Evolutionary conservation across 2,329 filamentous ascomycete species (phyloP).

Genomic region (Ascomycota sp.): DNA sequence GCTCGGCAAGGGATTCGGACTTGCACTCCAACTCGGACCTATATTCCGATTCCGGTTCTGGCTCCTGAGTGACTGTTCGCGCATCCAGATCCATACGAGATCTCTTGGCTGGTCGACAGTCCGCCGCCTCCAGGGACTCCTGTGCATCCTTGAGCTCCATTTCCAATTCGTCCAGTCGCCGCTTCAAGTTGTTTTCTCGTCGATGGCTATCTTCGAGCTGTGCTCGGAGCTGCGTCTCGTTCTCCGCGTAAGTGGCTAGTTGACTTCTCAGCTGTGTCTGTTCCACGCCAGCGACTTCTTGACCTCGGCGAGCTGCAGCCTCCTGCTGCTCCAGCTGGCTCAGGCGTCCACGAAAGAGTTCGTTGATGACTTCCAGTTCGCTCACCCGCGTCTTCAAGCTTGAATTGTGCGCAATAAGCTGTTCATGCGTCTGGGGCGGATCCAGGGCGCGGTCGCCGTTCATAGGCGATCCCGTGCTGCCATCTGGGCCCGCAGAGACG

Average conservation of each 20-base stretch:
- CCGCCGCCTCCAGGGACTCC: slow-evolving; percentile 2
- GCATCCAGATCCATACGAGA: slow-evolving; percentile 2
- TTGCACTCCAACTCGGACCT: neutral
- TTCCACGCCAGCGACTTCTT: slow-evolving; percentile 31
- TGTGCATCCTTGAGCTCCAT: slow-evolving; percentile 23
- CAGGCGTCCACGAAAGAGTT: slow-evolving; percentile 54
- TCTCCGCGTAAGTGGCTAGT: slow-evolving; percentile 22
- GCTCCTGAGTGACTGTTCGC: neutral
- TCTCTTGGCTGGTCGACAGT: slow-evolving; percentile 4
- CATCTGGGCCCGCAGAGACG: slow-evolving; percentile 20
- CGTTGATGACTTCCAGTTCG: slow-evolving; percentile 87
- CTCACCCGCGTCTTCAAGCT: slow-evolving; percentile 85
- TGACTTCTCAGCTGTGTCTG: slow-evolving; percentile 34
- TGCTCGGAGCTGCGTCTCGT: slow-evolving; percentile 25
- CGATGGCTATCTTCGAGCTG: slow-evolving; percentile 57
- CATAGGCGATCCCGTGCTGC: slow-evolving; percentile 23
- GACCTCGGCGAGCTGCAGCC: slow-evolving; percentile 37
- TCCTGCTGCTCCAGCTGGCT: slow-evolving; percentile 61
- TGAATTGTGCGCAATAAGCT: slow-evolving; percentile 57
- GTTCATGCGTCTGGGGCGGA: slow-evolving; percentile 55
- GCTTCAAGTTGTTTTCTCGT: slow-evolving; percentile 62
- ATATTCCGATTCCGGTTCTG: neutral
- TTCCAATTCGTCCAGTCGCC: slow-evolving; percentile 60
- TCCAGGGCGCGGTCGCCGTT: slow-evolving; percentile 44
- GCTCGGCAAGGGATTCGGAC: too few species aligned